A percentile compares a stretch with the other conserved stretches of the same genome.
phyloP scores from a whole-genome alignment of 257 asterid species.

The Nicotiana noctiflora region DNA sequence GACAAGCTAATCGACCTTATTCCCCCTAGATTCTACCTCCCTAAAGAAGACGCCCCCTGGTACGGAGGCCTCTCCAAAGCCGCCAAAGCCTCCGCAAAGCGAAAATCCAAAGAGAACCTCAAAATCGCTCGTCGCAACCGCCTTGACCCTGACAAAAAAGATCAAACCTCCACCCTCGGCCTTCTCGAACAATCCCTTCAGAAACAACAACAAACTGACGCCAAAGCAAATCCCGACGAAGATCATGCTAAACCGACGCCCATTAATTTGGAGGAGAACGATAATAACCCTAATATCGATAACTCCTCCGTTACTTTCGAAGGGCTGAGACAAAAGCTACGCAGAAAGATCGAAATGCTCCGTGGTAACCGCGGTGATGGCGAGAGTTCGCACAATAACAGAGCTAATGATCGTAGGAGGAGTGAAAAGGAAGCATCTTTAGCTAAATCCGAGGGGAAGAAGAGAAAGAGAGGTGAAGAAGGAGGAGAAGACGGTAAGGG shows the following conservation, averaged over 20 bases:
- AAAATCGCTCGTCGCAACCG: constrained; percentile 74
- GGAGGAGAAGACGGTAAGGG: constrained; percentile 44
- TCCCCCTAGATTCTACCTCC: constrained; percentile 70
- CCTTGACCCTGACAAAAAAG: constrained; percentile 65
- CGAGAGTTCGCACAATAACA: neutral
- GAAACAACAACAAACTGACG: neutral
- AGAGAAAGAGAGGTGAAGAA: constrained; percentile 15
- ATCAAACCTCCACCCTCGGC: constrained; percentile 42
- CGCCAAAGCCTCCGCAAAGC: constrained; percentile 65
- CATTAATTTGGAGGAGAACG: constrained; percentile 26
- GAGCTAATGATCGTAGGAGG: constrained; percentile 14
- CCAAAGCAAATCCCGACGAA: neutral
- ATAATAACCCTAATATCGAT: constrained; percentile 21
- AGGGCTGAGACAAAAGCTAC: constrained; percentile 51
- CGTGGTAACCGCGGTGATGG: constrained; percentile 59
- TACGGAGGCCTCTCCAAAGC: constrained; percentile 71
- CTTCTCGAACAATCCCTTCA: constrained; percentile 35
- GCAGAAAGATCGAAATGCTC: constrained; percentile 52
- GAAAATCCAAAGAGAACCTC: constrained; percentile 49
- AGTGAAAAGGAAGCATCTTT: constrained; percentile 14
- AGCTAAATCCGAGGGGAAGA: constrained; percentile 20
- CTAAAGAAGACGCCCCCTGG: constrained; percentile 74
- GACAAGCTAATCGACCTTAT: constrained; percentile 56
- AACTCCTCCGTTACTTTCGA: constrained; percentile 56
- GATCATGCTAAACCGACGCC: neutral